phyloP scores from a whole-genome alignment of 306 rosid genomes.

The Begonia peltatifolia region DNA sequence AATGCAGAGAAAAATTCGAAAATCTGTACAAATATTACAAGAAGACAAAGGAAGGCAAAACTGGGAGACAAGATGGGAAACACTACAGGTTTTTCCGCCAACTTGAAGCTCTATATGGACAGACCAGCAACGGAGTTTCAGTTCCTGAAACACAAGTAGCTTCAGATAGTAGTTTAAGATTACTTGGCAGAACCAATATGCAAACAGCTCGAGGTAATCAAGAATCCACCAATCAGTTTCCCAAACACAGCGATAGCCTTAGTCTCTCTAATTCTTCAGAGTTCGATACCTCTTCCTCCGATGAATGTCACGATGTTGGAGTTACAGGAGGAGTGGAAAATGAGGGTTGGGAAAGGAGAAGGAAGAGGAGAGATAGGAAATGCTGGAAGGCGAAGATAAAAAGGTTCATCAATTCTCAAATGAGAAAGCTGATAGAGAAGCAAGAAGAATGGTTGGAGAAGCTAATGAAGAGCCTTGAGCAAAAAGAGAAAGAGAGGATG shows the following conservation, averaged over 20 bases:
- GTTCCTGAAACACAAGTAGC: slow-evolving; percentile 8
- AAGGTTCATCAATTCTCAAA: slow-evolving; percentile 62
- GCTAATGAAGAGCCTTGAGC: slow-evolving; percentile 57
- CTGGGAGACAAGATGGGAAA: slow-evolving; percentile 95
- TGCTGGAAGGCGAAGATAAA: slow-evolving; percentile 73
- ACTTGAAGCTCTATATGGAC: slow-evolving; percentile 93
- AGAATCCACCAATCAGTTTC: slow-evolving; percentile 15
- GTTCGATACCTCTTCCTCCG: slow-evolving; percentile 58
- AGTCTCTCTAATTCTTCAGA: slow-evolving; percentile 72
- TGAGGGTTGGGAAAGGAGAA: slow-evolving; percentile 27
- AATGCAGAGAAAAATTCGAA: slow-evolving; percentile 94
- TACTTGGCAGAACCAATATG: too few relatives aligned
- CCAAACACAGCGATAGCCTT: slow-evolving; percentile 24
- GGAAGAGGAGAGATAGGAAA: slow-evolving; percentile 26
- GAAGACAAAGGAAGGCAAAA: slow-evolving; percentile 92
- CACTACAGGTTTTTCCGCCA: slow-evolving; percentile 95
- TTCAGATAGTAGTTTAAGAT: background rate
- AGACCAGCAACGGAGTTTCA: slow-evolving; percentile 34
- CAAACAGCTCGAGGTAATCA: background rate
- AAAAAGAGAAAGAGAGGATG: slow-evolving; percentile 71
- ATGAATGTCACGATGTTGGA: slow-evolving; percentile 9
- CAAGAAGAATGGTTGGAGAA: slow-evolving; percentile 90
- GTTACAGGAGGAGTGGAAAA: background rate
- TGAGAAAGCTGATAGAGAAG: slow-evolving; percentile 82
- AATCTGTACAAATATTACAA: slow-evolving; percentile 92